Base-by-base conservation (phyloP, 2,329 filamentous ascomycete genomes). In the Aspergillus fumigatus region DNA sequence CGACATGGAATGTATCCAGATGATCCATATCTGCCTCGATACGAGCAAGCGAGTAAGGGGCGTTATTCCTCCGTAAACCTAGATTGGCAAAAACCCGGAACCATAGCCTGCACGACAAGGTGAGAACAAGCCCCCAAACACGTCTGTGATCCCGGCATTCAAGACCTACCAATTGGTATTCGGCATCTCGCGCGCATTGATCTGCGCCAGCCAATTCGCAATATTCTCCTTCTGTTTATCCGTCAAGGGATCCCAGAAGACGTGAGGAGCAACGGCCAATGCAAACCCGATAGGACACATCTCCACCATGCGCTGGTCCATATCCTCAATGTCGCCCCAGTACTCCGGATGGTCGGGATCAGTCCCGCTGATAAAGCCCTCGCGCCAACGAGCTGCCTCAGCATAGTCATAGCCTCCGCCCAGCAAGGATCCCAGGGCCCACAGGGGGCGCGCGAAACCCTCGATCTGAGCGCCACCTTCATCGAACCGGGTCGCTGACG, bases 81-180 rank as follows among this genome's bases (percentile, higher is more conserved):
- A 93, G 80, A 64, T 93, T 93, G 41, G 89, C 89, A 67, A 93
- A 93, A 4, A 93, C 88, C 41, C 89, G 84, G 69, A 93, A 93
- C 89, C 89, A 93, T 3, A 92, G 80, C 88, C 87, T 71, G 27
- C 8, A 54, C 87, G 21, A 21, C 47, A 48, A 45, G n/a, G 45
- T 45, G 25, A 38, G 32, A 29, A n/a, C 40, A 25, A 45, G 1
- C 23, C 27, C 48, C 19, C 26, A 11, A 5, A 4, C 8, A 21
- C 17, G 2, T 35, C 40, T 25, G 43, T 26, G 26, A 27, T n/a
- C n/a, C n/a, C n/a, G n/a, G n/a, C n/a, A n/a, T 14, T 1, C 6
- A 11, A 21, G 21, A 61, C 69, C 52, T 72, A 81, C 81, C 81
- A 83, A 59, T 92, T 92, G 59, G 88, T 91, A 64, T 80, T 80